Percentiles rank a stretch among this genome's conserved stretches.
Evolutionary conservation across 441 rosid genomes (phyloP).

Genomic region (Pelargonium australe): DNA sequence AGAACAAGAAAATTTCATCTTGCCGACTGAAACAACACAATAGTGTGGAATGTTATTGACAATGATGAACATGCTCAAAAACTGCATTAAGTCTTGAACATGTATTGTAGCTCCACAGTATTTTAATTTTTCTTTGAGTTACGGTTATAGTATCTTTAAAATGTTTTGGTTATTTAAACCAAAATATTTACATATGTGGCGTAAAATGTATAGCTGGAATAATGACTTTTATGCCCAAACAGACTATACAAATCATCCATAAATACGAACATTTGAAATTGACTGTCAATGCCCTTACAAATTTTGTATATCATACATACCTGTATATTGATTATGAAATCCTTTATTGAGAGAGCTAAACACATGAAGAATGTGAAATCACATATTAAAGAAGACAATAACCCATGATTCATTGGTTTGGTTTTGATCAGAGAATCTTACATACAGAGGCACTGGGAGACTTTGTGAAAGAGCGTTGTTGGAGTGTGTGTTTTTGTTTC

Average conservation of each 20-base stretch:
- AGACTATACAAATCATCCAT: neutral
- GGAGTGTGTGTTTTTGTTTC: constrained; percentile 26
- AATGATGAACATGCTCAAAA: neutral
- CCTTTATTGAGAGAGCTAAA: neutral
- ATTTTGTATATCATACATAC: constrained; percentile 1
- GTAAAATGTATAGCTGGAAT: neutral
- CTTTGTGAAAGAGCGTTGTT: constrained; percentile 25
- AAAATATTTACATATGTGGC: neutral
- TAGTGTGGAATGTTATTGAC: neutral
- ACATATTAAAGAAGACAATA: neutral
- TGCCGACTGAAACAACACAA: neutral
- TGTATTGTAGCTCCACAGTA: neutral
- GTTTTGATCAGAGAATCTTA: constrained; percentile 37
- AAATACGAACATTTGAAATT: neutral
- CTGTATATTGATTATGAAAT: neutral
- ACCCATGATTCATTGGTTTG: constrained; percentile 20
- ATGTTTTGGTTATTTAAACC: neutral
- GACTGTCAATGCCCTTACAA: constrained; percentile 6
- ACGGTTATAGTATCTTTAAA: neutral
- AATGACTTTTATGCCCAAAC: neutral
- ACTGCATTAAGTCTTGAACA: neutral
- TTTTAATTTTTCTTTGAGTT: neutral
- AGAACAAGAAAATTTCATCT: neutral
- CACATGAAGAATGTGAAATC: neutral
- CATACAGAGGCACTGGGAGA: constrained; percentile 21